Percentiles rank a stretch among this genome's conserved stretches.
Evolutionary conservation across 2,329 filamentous ascomycete species (phyloP).

Genomic region (Neofusicoccum sp.): DNA sequence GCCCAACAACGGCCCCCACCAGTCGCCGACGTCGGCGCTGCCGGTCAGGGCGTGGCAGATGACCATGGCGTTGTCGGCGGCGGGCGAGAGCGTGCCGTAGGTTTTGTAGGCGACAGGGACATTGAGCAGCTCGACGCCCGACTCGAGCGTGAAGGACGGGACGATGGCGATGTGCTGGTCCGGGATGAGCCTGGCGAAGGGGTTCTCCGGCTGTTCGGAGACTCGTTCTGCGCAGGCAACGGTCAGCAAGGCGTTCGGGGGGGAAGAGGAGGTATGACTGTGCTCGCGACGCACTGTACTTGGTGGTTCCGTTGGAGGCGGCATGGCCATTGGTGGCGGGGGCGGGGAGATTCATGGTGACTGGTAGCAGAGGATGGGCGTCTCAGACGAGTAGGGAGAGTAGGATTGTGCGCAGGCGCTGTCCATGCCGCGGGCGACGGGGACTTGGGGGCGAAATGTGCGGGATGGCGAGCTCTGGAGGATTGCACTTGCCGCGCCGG

Average conservation of each 20-base stretch:
- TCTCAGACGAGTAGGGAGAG: slow-evolving; percentile 18
- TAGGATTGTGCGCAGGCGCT: slow-evolving; percentile 4
- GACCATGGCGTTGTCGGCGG: slow-evolving; percentile 61
- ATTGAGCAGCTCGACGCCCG: slow-evolving; percentile 79
- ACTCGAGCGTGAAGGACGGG: slow-evolving; percentile 89
- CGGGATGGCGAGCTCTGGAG: slow-evolving; percentile 4
- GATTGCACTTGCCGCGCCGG: background rate
- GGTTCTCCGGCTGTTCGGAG: slow-evolving; percentile 76
- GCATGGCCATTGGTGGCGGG: background rate
- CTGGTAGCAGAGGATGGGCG: slow-evolving; percentile 19
- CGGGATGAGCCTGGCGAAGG: slow-evolving; percentile 79
- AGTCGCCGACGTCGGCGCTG: slow-evolving; percentile 80
- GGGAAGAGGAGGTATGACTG: background rate
- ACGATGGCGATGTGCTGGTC: slow-evolving; percentile 85
- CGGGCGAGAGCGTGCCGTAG: slow-evolving; percentile 56
- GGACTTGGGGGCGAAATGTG: background rate
- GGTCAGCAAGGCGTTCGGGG: background rate
- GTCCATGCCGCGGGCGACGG: slow-evolving; percentile 15
- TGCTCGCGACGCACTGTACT: slow-evolving; percentile 13
- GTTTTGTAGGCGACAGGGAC: slow-evolving; percentile 65
- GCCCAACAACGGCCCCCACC: slow-evolving; percentile 82
- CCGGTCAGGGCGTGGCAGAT: slow-evolving; percentile 83
- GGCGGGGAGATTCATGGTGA: slow-evolving; percentile 14
- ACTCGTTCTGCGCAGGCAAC: background rate
- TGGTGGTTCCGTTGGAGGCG: slow-evolving; percentile 10